Base-by-base conservation (phyloP, 148 eudicot genomes). In the Polygonum maritimum region DNA sequence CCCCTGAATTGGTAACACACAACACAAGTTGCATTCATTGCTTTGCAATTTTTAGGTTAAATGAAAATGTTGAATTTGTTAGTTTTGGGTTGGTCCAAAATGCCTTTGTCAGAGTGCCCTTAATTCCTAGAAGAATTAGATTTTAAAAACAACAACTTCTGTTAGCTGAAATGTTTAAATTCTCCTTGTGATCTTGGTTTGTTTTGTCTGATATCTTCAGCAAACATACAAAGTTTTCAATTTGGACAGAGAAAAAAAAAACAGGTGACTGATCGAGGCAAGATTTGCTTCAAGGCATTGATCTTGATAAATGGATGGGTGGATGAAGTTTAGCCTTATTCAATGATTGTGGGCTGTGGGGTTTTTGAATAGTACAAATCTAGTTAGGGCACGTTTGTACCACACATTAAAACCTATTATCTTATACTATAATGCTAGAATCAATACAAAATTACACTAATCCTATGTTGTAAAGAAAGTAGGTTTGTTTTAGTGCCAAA, bases 341-440 rank as follows among this genome's bases (percentile, higher is more conserved):
- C 16, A 60, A 60, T 60, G 69, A 60, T 60, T 67, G 19, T 67
- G 45, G 71, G 44, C 26, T 67, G 19, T 67, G 45, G 71, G 44
- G 40, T 65, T 31, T 31, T 67, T 15, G 71, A 60, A 60, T 26
- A 26, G 16, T 22, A 26, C 7, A n/a, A 0, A 54, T 54, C 26
- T 54, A 26, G 31, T 26, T 26, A 54, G 60, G 47, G 8, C 9
- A 1, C 6, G 47, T 44, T 44, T 44, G 9, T 44, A 44, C 2
- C 2, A 2, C 47, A 44, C 47, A 44, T 44, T 44, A 41, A 41
- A 41, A 41, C 45, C 0, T 41, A 41, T 41, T 44, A 44, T 7
- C 41, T 39, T 39, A 39, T 39, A 39, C 7, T 39, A 39, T 39
- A 39, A 39, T 39, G 41, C 4, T 0, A 0, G 0, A 39, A 39